Conservation (phyloP, 2,329 filamentous ascomycete species). For the Alternaria sp. region DNA sequence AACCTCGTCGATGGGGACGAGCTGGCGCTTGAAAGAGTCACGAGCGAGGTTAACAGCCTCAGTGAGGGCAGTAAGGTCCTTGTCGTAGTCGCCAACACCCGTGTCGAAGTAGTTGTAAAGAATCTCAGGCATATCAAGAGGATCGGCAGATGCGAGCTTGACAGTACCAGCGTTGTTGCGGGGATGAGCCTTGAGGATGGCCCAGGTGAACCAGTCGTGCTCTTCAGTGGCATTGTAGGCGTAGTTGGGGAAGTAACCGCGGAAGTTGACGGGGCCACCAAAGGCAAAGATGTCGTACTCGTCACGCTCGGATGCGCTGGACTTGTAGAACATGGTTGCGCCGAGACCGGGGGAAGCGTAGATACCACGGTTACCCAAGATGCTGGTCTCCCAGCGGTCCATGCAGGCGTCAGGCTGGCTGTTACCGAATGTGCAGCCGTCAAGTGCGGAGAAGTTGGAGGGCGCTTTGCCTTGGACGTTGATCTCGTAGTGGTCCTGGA, state of each 20-base stretch:
- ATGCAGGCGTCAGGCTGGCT: conserved; percentile 58
- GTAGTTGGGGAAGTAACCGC: conserved; percentile 65
- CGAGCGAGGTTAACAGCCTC: conserved; percentile 65
- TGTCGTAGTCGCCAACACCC: conserved; percentile 68
- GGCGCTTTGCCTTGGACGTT: conserved; percentile 57
- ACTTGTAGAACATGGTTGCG: conserved; percentile 57
- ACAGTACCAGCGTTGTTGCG: conserved; percentile 70
- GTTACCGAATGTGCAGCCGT: conserved; percentile 54
- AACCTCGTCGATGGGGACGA: conserved; percentile 54
- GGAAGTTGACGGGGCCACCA: conserved; percentile 64
- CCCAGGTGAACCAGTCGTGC: conserved; percentile 62
- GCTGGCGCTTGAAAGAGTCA: conserved; percentile 44
- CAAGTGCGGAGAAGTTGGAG: conserved; percentile 48
- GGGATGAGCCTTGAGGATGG: conserved; percentile 69
- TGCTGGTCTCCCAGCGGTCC: conserved; percentile 53
- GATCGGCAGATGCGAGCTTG: conserved; percentile 67
- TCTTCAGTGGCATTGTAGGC: conserved; percentile 60
- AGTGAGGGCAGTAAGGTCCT: conserved; percentile 62
- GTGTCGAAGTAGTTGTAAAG: conserved; percentile 53
- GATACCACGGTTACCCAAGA: conserved; percentile 57
- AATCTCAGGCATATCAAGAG: conserved; percentile 70
- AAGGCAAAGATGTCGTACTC: conserved; percentile 65
- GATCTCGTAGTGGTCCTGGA: conserved; percentile 69
- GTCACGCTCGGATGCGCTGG: conserved; percentile 55
- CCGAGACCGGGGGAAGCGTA: conserved; percentile 63